These are phyloP conservation scores for Boletus bicolor DNA, from an alignment of 768 basidiomycete species.

Conservation along the genomic window DNA sequence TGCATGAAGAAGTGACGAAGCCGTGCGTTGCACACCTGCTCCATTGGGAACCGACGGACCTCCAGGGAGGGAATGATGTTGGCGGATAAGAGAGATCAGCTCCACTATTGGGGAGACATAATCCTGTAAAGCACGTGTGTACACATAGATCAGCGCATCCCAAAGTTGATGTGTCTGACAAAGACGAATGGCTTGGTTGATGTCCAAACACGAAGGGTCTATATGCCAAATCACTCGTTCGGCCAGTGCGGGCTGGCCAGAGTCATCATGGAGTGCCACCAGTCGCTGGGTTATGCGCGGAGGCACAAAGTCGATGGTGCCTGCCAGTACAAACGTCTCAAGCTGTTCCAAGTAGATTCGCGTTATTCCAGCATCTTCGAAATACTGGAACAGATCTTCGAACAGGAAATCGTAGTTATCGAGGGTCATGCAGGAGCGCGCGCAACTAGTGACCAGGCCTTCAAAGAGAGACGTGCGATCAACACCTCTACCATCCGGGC, in stretches of 20 bases:
- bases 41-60: constrained; percentile 4
- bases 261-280: constrained; percentile 72
- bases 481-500: constrained; percentile 83
- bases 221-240: constrained; percentile 96
- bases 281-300: constrained; percentile 86
- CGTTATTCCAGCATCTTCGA: constrained; percentile 78
- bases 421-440: constrained; percentile 76
- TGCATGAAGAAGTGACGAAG: constrained; percentile 55
- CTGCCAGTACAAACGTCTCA: constrained; percentile 77
- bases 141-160: constrained; percentile 93
- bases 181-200: constrained; percentile 86
- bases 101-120: constrained; percentile 88
- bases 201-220: constrained; percentile 84
- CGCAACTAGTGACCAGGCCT: constrained; percentile 73
- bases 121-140: constrained; percentile 83
- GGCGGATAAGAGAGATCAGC: constrained; percentile 71
- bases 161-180: constrained; percentile 83
- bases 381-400: constrained; percentile 90
- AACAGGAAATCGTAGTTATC: constrained; percentile 84
- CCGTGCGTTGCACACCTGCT: constrained; percentile 12
- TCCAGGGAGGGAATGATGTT: constrained; percentile 16
- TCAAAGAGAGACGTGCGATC: constrained; percentile 91
- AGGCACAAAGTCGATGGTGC: constrained; percentile 70
- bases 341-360: constrained; percentile 80
- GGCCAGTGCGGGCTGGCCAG: constrained; percentile 66